A percentile compares a stretch with the other conserved stretches of the same genome.
phyloP scores from a whole-genome alignment of 305 asterid genomes.

The Striga hermonthica region DNA sequence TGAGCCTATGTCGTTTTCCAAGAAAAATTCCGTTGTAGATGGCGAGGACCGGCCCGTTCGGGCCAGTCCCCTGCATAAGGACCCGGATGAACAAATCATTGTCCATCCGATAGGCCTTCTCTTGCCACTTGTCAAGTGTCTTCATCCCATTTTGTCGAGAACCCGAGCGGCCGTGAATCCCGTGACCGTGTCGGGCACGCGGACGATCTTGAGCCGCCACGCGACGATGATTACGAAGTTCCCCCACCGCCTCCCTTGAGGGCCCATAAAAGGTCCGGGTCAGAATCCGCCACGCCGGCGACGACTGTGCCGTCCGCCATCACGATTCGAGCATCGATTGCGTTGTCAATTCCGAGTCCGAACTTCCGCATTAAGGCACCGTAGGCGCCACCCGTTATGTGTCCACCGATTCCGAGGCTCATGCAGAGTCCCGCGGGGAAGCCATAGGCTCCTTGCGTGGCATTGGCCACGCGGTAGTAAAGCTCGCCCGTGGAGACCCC shows the following conservation, averaged over 20 bases:
- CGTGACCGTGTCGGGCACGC: conserved; percentile 55
- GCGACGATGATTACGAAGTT: conserved; percentile 57
- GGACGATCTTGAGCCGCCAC: conserved; percentile 53
- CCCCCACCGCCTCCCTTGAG: conserved; percentile 71
- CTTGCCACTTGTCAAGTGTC: conserved; percentile 61
- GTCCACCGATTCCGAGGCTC: conserved; percentile 73
- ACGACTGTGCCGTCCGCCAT: conserved; percentile 49
- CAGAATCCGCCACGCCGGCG: conserved; percentile 56
- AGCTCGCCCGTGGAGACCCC: conserved; percentile 56
- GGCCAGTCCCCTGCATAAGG: conserved; percentile 33
- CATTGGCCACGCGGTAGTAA: conserved; percentile 49
- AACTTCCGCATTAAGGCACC: conserved; percentile 65
- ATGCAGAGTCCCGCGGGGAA: conserved; percentile 73
- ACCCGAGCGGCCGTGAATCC: conserved; percentile 58
- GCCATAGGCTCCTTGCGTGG: conserved; percentile 53
- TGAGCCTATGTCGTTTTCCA: conserved; percentile 41
- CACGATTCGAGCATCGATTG: conserved; percentile 55
- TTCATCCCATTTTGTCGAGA: conserved; percentile 50
- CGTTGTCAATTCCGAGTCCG: conserved; percentile 71
- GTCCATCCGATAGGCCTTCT: conserved; percentile 50
- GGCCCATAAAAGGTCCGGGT: conserved; percentile 75
- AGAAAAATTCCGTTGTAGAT: conserved; percentile 51
- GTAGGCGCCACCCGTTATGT: conserved; percentile 72
- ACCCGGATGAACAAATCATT: conserved; percentile 67
- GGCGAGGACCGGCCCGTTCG: conserved; percentile 40